These are phyloP conservation scores for Agrocybe pediades DNA, from an alignment of 768 basidiomycete species.

Conservation along the genomic window DNA sequence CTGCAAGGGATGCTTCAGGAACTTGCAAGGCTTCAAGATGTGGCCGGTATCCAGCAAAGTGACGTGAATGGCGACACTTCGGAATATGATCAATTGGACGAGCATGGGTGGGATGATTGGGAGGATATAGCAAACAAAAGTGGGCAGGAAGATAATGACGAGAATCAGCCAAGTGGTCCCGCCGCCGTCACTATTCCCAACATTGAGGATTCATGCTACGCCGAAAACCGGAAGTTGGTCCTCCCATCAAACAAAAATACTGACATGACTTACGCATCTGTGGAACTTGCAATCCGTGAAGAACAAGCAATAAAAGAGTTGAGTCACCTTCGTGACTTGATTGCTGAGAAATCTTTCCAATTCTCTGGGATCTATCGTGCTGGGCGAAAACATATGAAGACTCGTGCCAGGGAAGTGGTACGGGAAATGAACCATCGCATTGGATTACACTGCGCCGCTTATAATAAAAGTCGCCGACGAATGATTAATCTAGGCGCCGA, in stretches of 20 bases:
- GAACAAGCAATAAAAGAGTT: not conserved
- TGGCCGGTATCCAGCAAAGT: not conserved
- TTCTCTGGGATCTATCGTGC: not conserved
- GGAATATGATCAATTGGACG: not conserved
- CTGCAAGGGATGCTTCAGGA: not conserved
- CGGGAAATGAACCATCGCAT: slow-evolving; percentile 1
- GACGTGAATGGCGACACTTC: not conserved
- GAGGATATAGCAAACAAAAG: not conserved
- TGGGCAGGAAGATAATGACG: not conserved
- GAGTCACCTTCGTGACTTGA: not conserved
- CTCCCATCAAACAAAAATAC: not conserved
- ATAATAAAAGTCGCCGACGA: not conserved
- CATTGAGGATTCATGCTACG: not conserved
- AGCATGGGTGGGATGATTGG: not conserved
- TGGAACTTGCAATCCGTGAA: not conserved
- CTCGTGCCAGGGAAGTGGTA: not conserved
- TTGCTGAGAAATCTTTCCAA: slow-evolving; percentile 14
- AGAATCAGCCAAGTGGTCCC: not conserved
- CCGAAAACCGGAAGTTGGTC: not conserved
- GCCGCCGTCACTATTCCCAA: not conserved
- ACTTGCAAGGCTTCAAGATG: not conserved
- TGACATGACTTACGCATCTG: not conserved
- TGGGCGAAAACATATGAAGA: slow-evolving; percentile 5
- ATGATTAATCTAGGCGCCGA: not conserved
- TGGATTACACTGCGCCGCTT: not conserved